Evolutionary conservation across 352 stramenopile genomes (phyloP).

Genomic region (Globisporangium okanoganense): DNA sequence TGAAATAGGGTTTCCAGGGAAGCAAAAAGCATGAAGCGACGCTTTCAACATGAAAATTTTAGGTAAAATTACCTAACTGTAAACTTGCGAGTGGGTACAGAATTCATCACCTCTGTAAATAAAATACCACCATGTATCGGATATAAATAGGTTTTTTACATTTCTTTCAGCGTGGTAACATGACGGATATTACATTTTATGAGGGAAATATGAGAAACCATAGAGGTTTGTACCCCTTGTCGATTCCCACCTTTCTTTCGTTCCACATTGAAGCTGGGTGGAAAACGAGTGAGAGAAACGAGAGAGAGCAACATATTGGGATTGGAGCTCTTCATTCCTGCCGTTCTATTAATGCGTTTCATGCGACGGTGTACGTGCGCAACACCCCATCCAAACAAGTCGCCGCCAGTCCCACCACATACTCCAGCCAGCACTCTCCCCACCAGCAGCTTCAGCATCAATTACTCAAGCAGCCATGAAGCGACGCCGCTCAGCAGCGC

Average conservation of each 20-base stretch:
- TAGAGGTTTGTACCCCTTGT: neutral
- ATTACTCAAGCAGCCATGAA: neutral
- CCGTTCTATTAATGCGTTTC: conserved; percentile 5
- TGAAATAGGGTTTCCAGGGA: too few species aligned
- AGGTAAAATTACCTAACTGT: too few species aligned
- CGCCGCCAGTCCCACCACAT: neutral
- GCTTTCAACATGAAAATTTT: too few species aligned
- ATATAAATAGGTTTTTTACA: too few species aligned
- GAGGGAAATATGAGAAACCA: too few species aligned
- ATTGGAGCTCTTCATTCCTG: neutral
- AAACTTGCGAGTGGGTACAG: too few species aligned
- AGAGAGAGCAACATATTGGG: too few species aligned
- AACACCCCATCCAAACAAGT: neutral
- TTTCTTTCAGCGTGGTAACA: too few species aligned
- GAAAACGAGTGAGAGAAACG: neutral
- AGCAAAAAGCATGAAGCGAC: too few species aligned
- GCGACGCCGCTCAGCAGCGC: neutral
- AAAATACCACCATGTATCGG: too few species aligned
- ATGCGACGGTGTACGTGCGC: neutral
- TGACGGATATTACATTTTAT: too few species aligned
- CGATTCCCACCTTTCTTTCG: neutral
- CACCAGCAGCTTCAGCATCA: neutral
- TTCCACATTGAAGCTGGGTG: conserved; percentile 9
- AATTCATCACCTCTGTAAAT: too few species aligned
- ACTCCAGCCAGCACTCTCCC: neutral